These are phyloP conservation scores for Sugiyamaella castrensis DNA, from an alignment of 1,139 yeast genomes.

Conservation along the genomic window DNA sequence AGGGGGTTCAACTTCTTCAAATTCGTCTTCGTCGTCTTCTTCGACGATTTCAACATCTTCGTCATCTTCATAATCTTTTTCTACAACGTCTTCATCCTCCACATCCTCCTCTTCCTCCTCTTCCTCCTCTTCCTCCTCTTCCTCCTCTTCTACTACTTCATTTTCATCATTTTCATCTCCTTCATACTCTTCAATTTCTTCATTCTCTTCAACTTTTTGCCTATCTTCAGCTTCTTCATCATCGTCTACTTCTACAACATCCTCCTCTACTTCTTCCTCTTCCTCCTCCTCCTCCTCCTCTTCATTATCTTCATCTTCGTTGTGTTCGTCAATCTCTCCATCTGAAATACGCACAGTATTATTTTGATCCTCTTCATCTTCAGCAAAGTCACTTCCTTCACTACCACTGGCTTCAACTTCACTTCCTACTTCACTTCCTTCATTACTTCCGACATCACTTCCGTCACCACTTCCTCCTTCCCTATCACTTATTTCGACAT, in stretches of 20 bases:
- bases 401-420: conserved; percentile 26
- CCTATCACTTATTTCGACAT: conserved; percentile 17
- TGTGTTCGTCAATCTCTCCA: conserved; percentile 14
- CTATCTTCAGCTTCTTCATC: conserved; percentile 15
- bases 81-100: background rate
- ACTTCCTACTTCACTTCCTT: conserved; percentile 25
- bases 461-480: too few relatives aligned
- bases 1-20: conserved; percentile 8
- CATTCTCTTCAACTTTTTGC: background rate
- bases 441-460: conserved; percentile 18
- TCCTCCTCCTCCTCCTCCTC: conserved; percentile 22
- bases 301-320: conserved; percentile 22
- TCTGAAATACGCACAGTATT: too few relatives aligned
- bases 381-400: conserved; percentile 18
- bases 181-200: background rate
- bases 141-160: conserved; percentile 8
- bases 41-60: conserved; percentile 7
- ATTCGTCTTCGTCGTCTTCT: conserved; percentile 14
- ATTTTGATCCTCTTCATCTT: too few relatives aligned
- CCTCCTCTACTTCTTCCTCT: conserved; percentile 12
- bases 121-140: conserved; percentile 15
- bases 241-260: conserved; percentile 13
- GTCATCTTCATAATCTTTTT: conserved; percentile 2
- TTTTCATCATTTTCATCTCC: conserved; percentile 4
- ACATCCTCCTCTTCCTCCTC: conserved; percentile 8